phyloP scores from a whole-genome alignment of 495 filamentous ascomycete genomes.

The Penicillium taxi region DNA sequence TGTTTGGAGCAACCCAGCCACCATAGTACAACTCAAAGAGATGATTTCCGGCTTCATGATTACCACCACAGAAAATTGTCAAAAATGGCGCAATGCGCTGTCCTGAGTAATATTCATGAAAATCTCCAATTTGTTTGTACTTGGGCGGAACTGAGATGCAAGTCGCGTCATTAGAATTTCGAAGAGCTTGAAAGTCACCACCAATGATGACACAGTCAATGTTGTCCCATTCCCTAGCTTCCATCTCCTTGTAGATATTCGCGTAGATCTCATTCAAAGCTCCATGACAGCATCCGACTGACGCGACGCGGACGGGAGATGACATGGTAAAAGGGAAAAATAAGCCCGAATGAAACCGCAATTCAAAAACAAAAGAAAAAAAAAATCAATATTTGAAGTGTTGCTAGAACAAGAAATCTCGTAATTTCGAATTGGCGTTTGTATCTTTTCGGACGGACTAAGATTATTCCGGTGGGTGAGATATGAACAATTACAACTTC shows the following conservation, averaged over 20 bases:
- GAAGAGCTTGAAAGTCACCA: constrained; percentile 85
- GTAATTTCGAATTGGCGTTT: no score
- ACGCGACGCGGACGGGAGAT: constrained; percentile 6
- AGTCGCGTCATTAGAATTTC: constrained; percentile 78
- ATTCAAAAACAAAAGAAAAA: not conserved
- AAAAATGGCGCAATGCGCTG: constrained; percentile 67
- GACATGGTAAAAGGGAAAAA: not conserved
- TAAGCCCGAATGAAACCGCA: not conserved
- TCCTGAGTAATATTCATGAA: constrained; percentile 87
- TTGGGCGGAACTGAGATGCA: constrained; percentile 80
- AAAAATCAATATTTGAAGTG: not conserved
- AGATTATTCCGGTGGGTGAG: no score
- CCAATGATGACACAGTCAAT: constrained; percentile 83
- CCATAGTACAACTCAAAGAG: constrained; percentile 90
- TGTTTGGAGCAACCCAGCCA: constrained; percentile 93
- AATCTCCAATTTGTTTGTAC: constrained; percentile 78
- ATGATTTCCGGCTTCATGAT: constrained; percentile 86
- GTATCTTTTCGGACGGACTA: no score
- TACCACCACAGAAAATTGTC: constrained; percentile 88
- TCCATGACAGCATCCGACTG: constrained; percentile 58
- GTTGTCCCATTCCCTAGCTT: constrained; percentile 60
- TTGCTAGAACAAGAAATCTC: not conserved
- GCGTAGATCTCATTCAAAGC: constrained; percentile 85
- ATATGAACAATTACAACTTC: no score
- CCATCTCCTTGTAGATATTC: constrained; percentile 53